Conservation (phyloP, 2,329 filamentous ascomycete genomes). For the Periconia digitata region DNA sequence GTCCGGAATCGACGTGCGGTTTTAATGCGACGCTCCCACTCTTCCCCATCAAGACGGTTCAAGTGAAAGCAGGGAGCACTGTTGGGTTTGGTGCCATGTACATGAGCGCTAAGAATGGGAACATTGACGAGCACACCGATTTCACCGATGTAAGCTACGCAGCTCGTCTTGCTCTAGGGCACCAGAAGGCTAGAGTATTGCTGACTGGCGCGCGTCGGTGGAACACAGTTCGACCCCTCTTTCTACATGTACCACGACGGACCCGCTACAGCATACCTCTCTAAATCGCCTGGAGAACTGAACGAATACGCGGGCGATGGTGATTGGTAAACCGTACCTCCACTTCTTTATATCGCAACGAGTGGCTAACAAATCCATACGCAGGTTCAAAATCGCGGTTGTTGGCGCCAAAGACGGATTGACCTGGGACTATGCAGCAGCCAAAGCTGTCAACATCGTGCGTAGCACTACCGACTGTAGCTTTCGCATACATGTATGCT, state of each 20-base stretch:
- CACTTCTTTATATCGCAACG: neutral
- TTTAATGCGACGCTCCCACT: slow-evolving; percentile 3
- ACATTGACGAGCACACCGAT: neutral
- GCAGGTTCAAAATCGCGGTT: slow-evolving; percentile 4
- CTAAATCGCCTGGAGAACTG: slow-evolving; percentile 5
- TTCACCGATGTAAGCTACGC: neutral
- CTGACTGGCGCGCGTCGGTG: neutral
- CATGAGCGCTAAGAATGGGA: too few relatives aligned
- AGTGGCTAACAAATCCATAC: too few relatives aligned
- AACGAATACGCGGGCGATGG: slow-evolving; percentile 10
- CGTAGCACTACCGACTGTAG: neutral
- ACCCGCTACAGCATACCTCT: slow-evolving; percentile 10
- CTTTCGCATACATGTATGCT: too few relatives aligned
- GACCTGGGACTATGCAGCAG: slow-evolving; percentile 4
- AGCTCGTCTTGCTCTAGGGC: neutral
- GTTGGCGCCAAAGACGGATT: slow-evolving; percentile 3
- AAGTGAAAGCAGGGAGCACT: slow-evolving; percentile 7
- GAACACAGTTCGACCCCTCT: slow-evolving; percentile 3
- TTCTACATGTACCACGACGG: slow-evolving; percentile 12
- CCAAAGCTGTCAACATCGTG: neutral
- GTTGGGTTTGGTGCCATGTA: neutral
- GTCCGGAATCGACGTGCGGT: slow-evolving; percentile 9
- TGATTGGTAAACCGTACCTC: slow-evolving; percentile 1
- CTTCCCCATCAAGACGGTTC: slow-evolving; percentile 11
- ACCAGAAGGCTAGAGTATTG: too few relatives aligned